Base-by-base conservation (phyloP, 768 basidiomycete species). In the Exsudoporus frostii region DNA sequence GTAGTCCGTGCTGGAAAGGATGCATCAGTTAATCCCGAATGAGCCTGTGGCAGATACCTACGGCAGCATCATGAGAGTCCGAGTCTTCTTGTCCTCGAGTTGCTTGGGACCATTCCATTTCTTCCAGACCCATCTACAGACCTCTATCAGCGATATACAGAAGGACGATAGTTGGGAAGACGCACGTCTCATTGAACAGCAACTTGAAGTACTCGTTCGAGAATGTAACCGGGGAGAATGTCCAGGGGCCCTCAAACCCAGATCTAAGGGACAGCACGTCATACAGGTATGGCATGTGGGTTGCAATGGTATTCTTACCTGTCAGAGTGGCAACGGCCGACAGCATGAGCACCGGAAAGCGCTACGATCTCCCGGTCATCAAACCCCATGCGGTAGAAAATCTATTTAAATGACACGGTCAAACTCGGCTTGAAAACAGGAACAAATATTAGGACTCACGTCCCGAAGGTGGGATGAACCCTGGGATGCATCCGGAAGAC, bases 311-410 rank as follows among this genome's bases (percentile, higher is more conserved):
- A 38, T 33, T 61, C 74, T 59, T 65, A 82, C 81, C 91, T 83
- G 71, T 90, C 81, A 52, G 77, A 53, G 77, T 99, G 96, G 80
- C 93, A 96, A 67, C 96, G 90, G 22, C 97, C 96, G 41, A 99
- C 84, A 53, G 93, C 94, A 66, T 99, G 96, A 34, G 92, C 94
- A 57, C 96, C 96, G 22, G 83, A 83, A 59, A 98, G 88, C 50
- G 92, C 92, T 55, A 97, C 95, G 45, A 98, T 98, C 74, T 98
- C 96, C 72, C 91, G 92, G 73, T 99, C 96, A 67, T 93, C 88
- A 79, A 98, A 95, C 48, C 85, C 86, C 86, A 88, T 87, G 50
- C 86, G 81, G 71, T 86, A 80, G 74, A 87, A 88, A 70, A 87
- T 82, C 77, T 79, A 45, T 37, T 17, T 2, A 4, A 15, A 46